Percentiles rank a stretch among this genome's conserved stretches.
These are phyloP conservation scores for Colletotrichum caudatum DNA, from an alignment of 2,329 filamentous ascomycete genomes.

Conservation along the genomic window DNA sequence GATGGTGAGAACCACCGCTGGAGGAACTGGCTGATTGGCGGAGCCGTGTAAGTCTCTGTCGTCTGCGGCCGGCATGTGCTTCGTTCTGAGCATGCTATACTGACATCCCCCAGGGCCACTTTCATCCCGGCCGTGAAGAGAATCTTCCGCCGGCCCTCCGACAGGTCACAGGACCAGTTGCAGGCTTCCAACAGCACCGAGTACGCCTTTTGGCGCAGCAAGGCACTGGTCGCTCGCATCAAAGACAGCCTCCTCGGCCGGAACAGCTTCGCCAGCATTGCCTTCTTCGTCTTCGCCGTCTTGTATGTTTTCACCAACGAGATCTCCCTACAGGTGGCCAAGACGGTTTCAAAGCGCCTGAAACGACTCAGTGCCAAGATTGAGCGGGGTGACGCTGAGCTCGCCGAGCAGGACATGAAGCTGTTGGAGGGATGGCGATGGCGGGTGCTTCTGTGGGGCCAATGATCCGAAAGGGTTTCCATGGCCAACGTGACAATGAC, in stretches of 20 bases:
- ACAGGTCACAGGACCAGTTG: slow-evolving; percentile 49
- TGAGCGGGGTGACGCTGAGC: slow-evolving; percentile 59
- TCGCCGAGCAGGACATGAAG: slow-evolving; percentile 63
- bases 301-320: slow-evolving; percentile 71
- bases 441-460: slow-evolving; percentile 63
- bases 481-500: background rate
- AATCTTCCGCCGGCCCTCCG: slow-evolving; percentile 62
- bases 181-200: slow-evolving; percentile 64
- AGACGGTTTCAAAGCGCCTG: slow-evolving; percentile 63
- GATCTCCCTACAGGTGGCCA: slow-evolving; percentile 66
- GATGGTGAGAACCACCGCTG: slow-evolving; percentile 62
- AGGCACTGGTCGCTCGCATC: slow-evolving; percentile 63
- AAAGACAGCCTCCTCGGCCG: slow-evolving; percentile 58
- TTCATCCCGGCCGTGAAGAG: slow-evolving; percentile 65
- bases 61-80: too few relatives aligned
- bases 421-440: slow-evolving; percentile 67
- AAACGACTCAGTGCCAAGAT: slow-evolving; percentile 61
- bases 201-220: slow-evolving; percentile 66
- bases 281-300: slow-evolving; percentile 67
- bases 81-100: background rate
- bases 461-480: slow-evolving; percentile 13
- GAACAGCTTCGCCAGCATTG: slow-evolving; percentile 61
- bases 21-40: slow-evolving; percentile 65
- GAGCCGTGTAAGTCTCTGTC: slow-evolving; percentile 58
- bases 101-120: slow-evolving; percentile 53